Base-by-base conservation (phyloP, 208 protist genomes). In the Leishmania gerbilli region DNA sequence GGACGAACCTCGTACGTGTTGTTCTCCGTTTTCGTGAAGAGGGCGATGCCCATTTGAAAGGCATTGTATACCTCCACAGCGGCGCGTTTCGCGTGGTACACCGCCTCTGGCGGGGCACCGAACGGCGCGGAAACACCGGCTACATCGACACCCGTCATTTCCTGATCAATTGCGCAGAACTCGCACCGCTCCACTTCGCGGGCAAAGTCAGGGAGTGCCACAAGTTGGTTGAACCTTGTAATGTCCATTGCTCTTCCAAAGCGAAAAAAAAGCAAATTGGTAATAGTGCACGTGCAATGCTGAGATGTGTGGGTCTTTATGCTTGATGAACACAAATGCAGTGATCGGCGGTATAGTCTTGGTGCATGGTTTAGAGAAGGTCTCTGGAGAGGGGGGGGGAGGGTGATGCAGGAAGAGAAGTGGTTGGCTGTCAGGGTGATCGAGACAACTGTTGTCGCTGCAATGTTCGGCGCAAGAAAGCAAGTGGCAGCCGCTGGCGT, bases 141-240 rank as follows among this genome's bases (percentile, higher is more conserved):
- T 37, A 79, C 56, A 17, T 90, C 81, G 13, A 96, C 86, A 69
- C 93, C 93, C 0, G 91, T 95, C 93, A 96, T 96, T 87, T 96
- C 93, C 78, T 96, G 91, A 74, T 96, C 93, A 24, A 95, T 67
- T 3, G 91, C 88, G 77, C 78, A 92, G 74, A 93, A 96, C 27
- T 94, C 88, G 64, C 92, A 95, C 49, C 72, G 60, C 19, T 79
- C n/a, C 3, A 96, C 49, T 53, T 87, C 86, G 13, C 71, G 58
- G n/a, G 79, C 51, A 79, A 96, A 96, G 37, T 96, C 91, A 7
- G 84, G 65, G 31, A 91, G 82, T 40, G 88, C 84, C 34, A 92
- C 40, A 0, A 49, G 34, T 31, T 71, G 80, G 79, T 89, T 94
- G 49, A 60, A 76, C 55, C 84, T 84, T 34, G 85, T 90, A 13